Conservation (phyloP, 192 early-diverging fungal species). For the Coemansia sp. region DNA sequence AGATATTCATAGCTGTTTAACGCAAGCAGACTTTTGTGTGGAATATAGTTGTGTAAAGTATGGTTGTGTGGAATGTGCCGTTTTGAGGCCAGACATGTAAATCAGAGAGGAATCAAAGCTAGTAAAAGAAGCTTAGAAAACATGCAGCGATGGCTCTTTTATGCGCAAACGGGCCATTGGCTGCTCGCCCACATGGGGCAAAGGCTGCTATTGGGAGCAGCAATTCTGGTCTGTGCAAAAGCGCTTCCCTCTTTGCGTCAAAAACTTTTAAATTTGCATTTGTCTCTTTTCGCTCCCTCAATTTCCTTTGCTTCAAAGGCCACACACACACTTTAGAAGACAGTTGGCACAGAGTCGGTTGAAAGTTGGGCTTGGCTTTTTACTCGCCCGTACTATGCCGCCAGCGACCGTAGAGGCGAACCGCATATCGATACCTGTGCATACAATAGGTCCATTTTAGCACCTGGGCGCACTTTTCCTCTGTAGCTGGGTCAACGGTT, state of each 20-base stretch:
- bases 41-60: not conserved
- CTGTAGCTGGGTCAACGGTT: too few relatives aligned
- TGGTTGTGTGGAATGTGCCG: not conserved
- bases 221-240: too few relatives aligned
- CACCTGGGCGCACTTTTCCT: not conserved
- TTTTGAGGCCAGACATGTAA: not conserved
- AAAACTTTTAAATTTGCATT: not conserved
- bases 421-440: conserved; percentile 6
- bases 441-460: conserved; percentile 6
- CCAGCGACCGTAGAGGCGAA: conserved; percentile 8
- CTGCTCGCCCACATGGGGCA: not conserved
- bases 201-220: not conserved
- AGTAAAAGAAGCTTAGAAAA: not conserved
- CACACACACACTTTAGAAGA: not conserved
- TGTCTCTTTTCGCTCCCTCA: not conserved
- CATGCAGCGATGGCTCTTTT: not conserved
- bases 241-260: not conserved
- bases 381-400: conserved; percentile 11
- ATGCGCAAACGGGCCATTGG: not conserved
- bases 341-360: not conserved
- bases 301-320: conserved; percentile 1
- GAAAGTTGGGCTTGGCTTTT: conserved; percentile 5
- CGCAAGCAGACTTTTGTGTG: not conserved
- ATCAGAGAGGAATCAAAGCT: not conserved
- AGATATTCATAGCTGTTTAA: conserved; percentile 76